Base-by-base conservation (phyloP, 2,329 filamentous ascomycete genomes). In the Pleomassaria siparia region DNA sequence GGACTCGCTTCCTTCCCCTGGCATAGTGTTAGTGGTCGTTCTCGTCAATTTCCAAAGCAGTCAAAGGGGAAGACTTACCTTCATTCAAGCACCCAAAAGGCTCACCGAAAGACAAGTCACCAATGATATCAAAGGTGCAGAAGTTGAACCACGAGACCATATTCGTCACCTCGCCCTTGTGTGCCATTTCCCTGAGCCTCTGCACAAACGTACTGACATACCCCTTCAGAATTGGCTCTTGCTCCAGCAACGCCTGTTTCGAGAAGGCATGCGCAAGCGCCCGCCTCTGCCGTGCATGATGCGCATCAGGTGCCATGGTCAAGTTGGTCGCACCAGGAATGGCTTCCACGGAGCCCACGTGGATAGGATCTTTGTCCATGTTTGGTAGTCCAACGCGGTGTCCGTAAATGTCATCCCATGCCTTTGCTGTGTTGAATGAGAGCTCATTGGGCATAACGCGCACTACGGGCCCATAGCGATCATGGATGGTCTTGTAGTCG, bases 121-220 rank as follows among this genome's bases (percentile, higher is more conserved):
- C 64, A 50, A 67, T 64, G 37, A 67, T 66, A 46, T 67, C 63
- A 40, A 67, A 66, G 2, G 63, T 65, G 44, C 59, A 64, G 15
- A 64, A 67, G 29, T 66, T 66, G 39, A 60, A 65, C 63, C 63
- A 69, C 11, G 54, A 58, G n/a, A 68, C 59, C 58, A 69, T 60
- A 29, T 70, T 68, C 15, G 62, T 62, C 1, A 51, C 43, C 32
- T 62, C 51, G 11, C 67, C 57, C 13, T 50, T 58, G 10, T 62
- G 48, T 5, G 58, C 58, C 54, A 70, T 58, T 54, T 69, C 71
- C 48, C 56, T 60, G 24, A 78, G 53, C 22, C 64, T 66, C 6
- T 58, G 37, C 22, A 77, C 63, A 28, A 78, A 66, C 9, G 74
- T 51, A 39, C 72, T 61, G 16, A 74, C 68, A 51, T 77, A 75